Percentiles rank a stretch among this genome's conserved stretches.
Evolutionary conservation across 1,139 yeast genomes (phyloP).

Genomic region (Lodderomyces orthopsilosis): DNA sequence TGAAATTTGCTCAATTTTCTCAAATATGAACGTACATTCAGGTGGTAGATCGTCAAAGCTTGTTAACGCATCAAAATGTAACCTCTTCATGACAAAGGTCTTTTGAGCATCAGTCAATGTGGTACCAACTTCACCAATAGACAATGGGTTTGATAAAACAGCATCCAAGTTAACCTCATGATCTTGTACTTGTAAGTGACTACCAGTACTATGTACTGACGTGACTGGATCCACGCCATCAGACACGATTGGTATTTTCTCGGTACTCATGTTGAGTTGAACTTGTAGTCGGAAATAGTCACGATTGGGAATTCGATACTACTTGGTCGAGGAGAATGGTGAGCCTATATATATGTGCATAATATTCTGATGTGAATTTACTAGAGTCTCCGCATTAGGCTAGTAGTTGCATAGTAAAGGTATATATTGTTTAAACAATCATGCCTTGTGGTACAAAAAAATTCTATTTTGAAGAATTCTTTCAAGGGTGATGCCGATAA

Average conservation of each 20-base stretch:
- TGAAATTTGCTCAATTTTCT: slow-evolving; percentile 23
- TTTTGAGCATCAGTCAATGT: slow-evolving; percentile 27
- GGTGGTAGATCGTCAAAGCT: slow-evolving; percentile 27
- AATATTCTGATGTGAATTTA: not conserved
- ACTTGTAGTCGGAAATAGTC: no score
- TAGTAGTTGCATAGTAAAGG: not conserved
- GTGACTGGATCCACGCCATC: not conserved
- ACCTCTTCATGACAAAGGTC: slow-evolving; percentile 24
- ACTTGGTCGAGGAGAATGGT: no score
- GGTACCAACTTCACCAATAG: slow-evolving; percentile 27
- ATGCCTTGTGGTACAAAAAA: not conserved
- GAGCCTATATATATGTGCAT: not conserved
- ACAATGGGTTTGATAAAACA: slow-evolving; percentile 16
- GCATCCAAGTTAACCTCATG: slow-evolving; percentile 20
- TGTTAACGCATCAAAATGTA: slow-evolving; percentile 26
- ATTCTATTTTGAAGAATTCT: not conserved
- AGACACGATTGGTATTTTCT: not conserved
- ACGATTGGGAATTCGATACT: no score
- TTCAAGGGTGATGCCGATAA: not conserved
- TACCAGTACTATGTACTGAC: slow-evolving; percentile 6
- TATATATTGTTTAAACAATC: not conserved
- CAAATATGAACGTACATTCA: slow-evolving; percentile 27
- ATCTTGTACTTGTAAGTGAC: slow-evolving; percentile 6
- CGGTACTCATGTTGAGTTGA: slow-evolving; percentile 4
- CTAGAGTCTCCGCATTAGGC: not conserved